Evolutionary conservation across 2,329 filamentous ascomycete species (phyloP).

Genomic region (Fusarium coffeatum): DNA sequence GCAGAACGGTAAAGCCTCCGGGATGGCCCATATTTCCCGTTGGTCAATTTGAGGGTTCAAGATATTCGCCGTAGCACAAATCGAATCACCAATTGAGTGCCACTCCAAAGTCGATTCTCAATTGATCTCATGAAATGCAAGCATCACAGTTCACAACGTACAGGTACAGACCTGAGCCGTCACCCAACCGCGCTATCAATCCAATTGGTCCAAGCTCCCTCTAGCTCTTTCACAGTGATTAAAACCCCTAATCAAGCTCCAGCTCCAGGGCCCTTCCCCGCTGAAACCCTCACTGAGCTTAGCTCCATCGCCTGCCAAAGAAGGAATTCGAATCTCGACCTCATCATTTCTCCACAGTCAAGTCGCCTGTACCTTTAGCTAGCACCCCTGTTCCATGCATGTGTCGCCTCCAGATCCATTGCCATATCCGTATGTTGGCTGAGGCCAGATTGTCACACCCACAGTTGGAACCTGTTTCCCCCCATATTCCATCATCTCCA

Average conservation of each 20-base stretch:
- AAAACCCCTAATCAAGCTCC: slow-evolving; percentile 26
- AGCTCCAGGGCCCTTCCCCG: slow-evolving; percentile 7
- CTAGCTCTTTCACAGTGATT: slow-evolving; percentile 12
- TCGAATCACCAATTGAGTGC: background rate
- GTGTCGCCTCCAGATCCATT: slow-evolving; percentile 28
- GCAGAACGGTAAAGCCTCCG: background rate
- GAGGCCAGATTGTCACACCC: slow-evolving; percentile 49
- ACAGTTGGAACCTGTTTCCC: slow-evolving; percentile 19
- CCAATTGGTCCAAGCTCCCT: slow-evolving; percentile 22
- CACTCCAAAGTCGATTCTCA: background rate
- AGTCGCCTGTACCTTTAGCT: slow-evolving; percentile 1
- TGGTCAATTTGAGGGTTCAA: background rate
- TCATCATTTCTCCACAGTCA: slow-evolving; percentile 25
- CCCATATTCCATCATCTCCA: slow-evolving; percentile 40
- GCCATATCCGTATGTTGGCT: slow-evolving; percentile 32
- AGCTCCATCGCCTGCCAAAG: background rate
- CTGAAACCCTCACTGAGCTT: slow-evolving; percentile 8
- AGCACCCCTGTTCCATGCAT: slow-evolving; percentile 20
- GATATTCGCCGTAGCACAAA: background rate
- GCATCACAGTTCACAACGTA: background rate
- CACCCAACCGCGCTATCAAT: slow-evolving; percentile 7
- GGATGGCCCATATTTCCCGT: background rate
- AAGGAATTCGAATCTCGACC: slow-evolving; percentile 7
- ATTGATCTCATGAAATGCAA: background rate
- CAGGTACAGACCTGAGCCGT: background rate